Conservation (phyloP, 257 asterid species). For the Solanum etuberosum region DNA sequence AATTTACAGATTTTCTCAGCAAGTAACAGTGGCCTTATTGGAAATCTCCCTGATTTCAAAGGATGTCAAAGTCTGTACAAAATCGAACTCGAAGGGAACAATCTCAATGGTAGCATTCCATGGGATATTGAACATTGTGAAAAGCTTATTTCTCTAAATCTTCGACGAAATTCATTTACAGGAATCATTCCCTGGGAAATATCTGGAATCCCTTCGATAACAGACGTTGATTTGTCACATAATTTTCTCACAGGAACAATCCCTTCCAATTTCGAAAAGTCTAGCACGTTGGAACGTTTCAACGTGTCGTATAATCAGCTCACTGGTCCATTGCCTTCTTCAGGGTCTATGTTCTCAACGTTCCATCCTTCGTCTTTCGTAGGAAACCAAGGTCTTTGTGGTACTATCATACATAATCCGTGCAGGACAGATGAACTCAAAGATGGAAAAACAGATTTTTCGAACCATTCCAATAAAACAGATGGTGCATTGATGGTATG, state of each 20-base stretch:
- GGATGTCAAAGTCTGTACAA: slow-evolving; percentile 52
- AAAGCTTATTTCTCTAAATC: slow-evolving; percentile 47
- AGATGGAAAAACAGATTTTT: slow-evolving; percentile 18
- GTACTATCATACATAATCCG: slow-evolving; percentile 36
- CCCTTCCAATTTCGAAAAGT: slow-evolving; percentile 63
- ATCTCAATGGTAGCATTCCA: slow-evolving; percentile 63
- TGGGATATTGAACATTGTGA: slow-evolving; percentile 80
- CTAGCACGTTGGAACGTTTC: slow-evolving; percentile 68
- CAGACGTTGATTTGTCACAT: slow-evolving; percentile 63
- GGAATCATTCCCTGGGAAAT: slow-evolving; percentile 97
- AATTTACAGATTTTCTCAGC: slow-evolving; percentile 56
- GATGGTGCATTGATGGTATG: slow-evolving; percentile 61
- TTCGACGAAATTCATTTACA: slow-evolving; percentile 45
- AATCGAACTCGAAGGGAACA: slow-evolving; percentile 62
- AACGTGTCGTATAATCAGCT: slow-evolving; percentile 83
- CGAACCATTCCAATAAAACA: slow-evolving; percentile 32
- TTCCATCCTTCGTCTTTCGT: slow-evolving; percentile 64
- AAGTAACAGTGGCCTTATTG: slow-evolving; percentile 27
- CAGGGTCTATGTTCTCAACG: slow-evolving; percentile 46
- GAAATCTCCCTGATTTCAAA: slow-evolving; percentile 58
- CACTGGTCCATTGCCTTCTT: slow-evolving; percentile 72
- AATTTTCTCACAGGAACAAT: slow-evolving; percentile 67
- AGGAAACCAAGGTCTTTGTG: slow-evolving; percentile 84
- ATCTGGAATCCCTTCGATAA: slow-evolving; percentile 53
- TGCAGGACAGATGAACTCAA: slow-evolving; percentile 25